phyloP scores from a whole-genome alignment of 306 rosid species.

The Pachyrhizus erosus region DNA sequence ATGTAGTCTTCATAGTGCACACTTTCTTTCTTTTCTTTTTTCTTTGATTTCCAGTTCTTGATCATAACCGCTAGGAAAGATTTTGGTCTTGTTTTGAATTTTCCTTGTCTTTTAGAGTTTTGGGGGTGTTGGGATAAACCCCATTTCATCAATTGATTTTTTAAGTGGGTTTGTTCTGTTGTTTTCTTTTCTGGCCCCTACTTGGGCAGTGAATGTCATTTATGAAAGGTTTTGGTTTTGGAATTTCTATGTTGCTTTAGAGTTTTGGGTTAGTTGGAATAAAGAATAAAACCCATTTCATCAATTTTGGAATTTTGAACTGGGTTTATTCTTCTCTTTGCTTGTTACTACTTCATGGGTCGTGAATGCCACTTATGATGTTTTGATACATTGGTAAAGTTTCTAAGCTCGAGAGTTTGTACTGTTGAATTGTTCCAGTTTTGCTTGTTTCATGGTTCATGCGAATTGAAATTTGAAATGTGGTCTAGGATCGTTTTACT shows the following conservation, averaged over 20 bases:
- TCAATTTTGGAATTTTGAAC: neutral
- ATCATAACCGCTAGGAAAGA: neutral
- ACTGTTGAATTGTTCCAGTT: neutral
- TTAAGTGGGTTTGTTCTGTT: neutral
- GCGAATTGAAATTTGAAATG: slow-evolving; percentile 20
- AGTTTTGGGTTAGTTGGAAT: slow-evolving; percentile 8
- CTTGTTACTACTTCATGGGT: neutral
- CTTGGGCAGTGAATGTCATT: neutral
- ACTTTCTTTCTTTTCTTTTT: neutral
- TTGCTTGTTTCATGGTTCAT: slow-evolving; percentile 27
- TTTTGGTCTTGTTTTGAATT: neutral
- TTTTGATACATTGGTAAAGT: slow-evolving; percentile 8
- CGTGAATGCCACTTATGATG: neutral
- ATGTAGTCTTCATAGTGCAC: slow-evolving; percentile 5
- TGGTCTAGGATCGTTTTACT: slow-evolving; percentile 16
- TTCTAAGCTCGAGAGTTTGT: neutral
- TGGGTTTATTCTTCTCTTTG: neutral
- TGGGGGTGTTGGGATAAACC: neutral
- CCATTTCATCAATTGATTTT: slow-evolving; percentile 19
- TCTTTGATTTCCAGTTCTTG: neutral
- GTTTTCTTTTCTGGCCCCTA: neutral
- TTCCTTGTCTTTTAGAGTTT: neutral
- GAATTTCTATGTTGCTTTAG: neutral
- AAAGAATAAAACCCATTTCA: slow-evolving; percentile 24
- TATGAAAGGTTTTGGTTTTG: neutral